Evolutionary conservation across 2,329 filamentous ascomycete species (phyloP).

Genomic region (Claviceps arundinis): DNA sequence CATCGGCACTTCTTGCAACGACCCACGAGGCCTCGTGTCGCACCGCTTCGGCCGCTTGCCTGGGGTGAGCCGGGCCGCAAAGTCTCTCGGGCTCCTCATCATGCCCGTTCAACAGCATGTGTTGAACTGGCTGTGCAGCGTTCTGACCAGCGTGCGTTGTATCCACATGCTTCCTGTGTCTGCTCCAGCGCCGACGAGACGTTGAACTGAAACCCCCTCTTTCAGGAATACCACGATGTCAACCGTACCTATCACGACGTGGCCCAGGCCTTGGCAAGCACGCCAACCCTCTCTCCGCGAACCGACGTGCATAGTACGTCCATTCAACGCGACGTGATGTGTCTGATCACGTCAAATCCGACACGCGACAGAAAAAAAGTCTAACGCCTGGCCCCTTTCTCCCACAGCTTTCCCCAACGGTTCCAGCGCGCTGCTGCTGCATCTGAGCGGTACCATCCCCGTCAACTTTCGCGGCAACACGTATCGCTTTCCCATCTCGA

Average conservation of each 20-base stretch:
- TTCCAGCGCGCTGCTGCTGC: conserved; percentile 70
- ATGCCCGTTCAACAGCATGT: conserved; percentile 78
- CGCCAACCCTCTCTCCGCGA: conserved; percentile 66
- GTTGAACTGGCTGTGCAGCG: conserved; percentile 89
- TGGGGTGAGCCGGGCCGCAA: neutral
- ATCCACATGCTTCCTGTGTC: neutral
- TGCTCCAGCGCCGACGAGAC: neutral
- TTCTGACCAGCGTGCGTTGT: conserved; percentile 57
- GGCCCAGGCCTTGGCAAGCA: conserved; percentile 65
- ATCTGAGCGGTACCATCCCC: conserved; percentile 78
- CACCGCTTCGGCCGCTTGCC: neutral
- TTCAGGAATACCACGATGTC: conserved; percentile 82
- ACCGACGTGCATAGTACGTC: conserved; percentile 88
- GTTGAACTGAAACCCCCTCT: neutral
- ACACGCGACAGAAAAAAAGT: conserved; percentile 3
- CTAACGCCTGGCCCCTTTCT: conserved; percentile 5
- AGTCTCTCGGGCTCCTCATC: conserved; percentile 11
- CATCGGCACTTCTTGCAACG: neutral
- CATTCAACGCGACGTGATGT: neutral
- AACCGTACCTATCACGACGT: conserved; percentile 89
- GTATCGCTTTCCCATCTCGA: conserved; percentile 79
- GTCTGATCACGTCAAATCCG: neutral
- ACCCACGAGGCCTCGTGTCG: neutral
- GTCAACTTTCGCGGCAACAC: conserved; percentile 77
- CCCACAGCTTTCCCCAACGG: conserved; percentile 74